Conservation (phyloP, 805 yeast species). For the Lachancea nothofagi region DNA sequence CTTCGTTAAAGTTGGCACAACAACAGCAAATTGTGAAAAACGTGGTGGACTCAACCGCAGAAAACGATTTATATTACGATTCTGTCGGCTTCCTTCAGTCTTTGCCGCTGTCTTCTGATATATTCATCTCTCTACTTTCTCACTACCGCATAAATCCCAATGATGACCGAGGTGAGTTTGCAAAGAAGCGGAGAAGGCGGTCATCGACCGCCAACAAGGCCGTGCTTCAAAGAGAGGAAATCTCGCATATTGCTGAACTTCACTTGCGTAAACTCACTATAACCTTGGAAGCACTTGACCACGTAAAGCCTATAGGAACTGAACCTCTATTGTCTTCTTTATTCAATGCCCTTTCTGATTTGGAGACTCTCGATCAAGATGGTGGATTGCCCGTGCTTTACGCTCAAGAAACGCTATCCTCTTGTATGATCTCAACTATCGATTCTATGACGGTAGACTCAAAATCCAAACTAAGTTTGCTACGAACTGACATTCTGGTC, state of each 20-base stretch:
- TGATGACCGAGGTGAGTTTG: conserved; percentile 37
- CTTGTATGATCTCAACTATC: conserved; percentile 72
- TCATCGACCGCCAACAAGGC: conserved; percentile 71
- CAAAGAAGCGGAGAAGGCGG: conserved; percentile 74
- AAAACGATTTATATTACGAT: conserved; percentile 43
- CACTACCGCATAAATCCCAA: conserved; percentile 52
- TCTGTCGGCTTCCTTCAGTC: conserved; percentile 49
- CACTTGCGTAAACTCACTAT: conserved; percentile 76
- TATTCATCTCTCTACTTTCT: conserved; percentile 55
- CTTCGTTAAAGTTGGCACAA: conserved; percentile 48
- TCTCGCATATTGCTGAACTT: conserved; percentile 66
- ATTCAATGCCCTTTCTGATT: conserved; percentile 62
- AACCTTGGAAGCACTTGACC: conserved; percentile 73
- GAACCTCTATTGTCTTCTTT: conserved; percentile 46
- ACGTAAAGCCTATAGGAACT: conserved; percentile 28
- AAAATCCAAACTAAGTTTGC: conserved; percentile 52
- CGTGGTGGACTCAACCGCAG: conserved; percentile 51
- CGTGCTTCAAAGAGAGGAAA: conserved; percentile 62
- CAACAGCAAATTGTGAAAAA: conserved; percentile 55
- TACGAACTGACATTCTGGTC: conserved; percentile 87
- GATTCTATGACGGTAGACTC: conserved; percentile 43
- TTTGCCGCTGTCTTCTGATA: conserved; percentile 46
- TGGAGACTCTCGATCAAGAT: conserved; percentile 82
- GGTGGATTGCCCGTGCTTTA: conserved; percentile 88
- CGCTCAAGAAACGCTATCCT: conserved; percentile 84